Evolutionary conservation across 768 basidiomycete genomes (phyloP), one percentile per base, ranked within the genome.

Genomic region (Mycena sanguinolenta): DNA sequence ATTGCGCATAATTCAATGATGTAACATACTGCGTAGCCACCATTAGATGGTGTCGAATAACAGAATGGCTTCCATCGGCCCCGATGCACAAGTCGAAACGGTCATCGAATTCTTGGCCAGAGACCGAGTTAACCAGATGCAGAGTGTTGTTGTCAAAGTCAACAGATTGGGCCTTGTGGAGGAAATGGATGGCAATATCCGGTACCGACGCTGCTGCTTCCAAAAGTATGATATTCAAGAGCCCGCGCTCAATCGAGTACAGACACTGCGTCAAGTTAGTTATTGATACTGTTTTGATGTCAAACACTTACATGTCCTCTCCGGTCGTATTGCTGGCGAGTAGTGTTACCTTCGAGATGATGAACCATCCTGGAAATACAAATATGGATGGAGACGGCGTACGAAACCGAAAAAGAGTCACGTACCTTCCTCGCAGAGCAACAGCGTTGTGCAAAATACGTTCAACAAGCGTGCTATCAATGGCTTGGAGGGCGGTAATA

Each of bases 31-130:
- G 84, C 64, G 89, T 85, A 32, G 91, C 89, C 55, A 88, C 84
- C 91, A 93, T 92, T 84, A 94, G 84, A 82, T 93, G 88, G 68
- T 86, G 84, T 70, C 92, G 82, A 32, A 94, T 87, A 67, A 90
- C 84, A 28, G 90, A 91, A 84, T 92, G 89, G 74, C 88, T 90
- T 13, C 92, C 92, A 78, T 94, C 92, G 63, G 90, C 89, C 58
- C 92, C 92, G 60, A 94, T 82, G 74, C 89, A 90, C 52, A 91
- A 79, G 76, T 89, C 85, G 74, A 90, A 90, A 9, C 74, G 64
- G 59, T 81, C 82, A 73, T 77, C 71, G 58, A 80, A 23, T 32
- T 82, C 79, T 67, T 76, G 72, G 52, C 73, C 79, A 30, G 74
- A 77, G 54, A 75, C 75, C 49, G 73, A 73, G 52, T 85, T 79